These are phyloP conservation scores for Limtongia smithiae DNA, from an alignment of 805 yeast genomes.

Conservation along the genomic window DNA sequence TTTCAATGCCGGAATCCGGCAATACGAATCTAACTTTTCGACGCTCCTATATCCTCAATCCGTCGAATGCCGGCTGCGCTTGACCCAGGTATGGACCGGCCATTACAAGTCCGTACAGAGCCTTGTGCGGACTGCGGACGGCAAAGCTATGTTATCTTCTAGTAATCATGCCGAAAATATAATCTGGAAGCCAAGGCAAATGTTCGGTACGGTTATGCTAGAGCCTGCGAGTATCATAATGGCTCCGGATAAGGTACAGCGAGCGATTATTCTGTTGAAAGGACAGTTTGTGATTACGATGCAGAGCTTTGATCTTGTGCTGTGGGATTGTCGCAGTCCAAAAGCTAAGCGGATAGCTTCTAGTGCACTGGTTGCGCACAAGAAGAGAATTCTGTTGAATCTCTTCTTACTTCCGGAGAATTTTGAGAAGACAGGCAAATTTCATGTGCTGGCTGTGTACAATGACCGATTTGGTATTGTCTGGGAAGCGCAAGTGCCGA, in stretches of 20 bases:
- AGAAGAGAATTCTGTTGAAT: conserved; percentile 16
- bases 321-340: conserved; percentile 55
- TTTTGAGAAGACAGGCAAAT: not conserved
- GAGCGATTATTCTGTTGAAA: conserved; percentile 49
- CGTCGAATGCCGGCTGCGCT: conserved; percentile 13
- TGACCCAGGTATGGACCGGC: conserved; percentile 70
- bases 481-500: conserved; percentile 28
- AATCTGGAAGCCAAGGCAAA: conserved; percentile 47
- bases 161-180: conserved; percentile 61
- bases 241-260: conserved; percentile 48
- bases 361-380: not conserved
- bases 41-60: conserved; percentile 21
- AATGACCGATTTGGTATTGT: conserved; percentile 26
- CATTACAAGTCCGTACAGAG: conserved; percentile 75
- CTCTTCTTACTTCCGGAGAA: conserved; percentile 42
- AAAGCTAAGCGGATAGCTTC: conserved; percentile 15
- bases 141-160: conserved; percentile 55
- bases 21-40: conserved; percentile 33
- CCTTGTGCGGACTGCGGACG: conserved; percentile 63
- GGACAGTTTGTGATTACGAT: conserved; percentile 48
- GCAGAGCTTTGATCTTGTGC: conserved; percentile 43
- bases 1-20: conserved; percentile 37
- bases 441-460: conserved; percentile 29
- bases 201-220: conserved; percentile 22
- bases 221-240: conserved; percentile 37